Conservation (phyloP, 768 basidiomycete species). For the Rhodotorula babjevae region DNA sequence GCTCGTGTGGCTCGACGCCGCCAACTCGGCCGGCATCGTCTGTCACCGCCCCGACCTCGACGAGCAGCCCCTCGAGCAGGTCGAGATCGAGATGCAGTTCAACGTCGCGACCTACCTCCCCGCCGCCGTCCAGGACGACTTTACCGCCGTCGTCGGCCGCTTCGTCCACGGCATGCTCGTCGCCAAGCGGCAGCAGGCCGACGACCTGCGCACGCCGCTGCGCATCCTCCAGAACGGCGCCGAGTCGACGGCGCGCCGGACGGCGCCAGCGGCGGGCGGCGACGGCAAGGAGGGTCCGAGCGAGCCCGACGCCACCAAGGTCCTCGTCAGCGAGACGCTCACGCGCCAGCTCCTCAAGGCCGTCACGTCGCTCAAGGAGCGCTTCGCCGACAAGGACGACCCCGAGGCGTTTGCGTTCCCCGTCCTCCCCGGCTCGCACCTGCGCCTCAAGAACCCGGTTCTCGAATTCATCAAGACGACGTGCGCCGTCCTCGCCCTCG, state of each 20-base stretch:
- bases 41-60: slow-evolving; percentile 62
- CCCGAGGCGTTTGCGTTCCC: slow-evolving; percentile 65
- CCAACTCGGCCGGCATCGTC: slow-evolving; percentile 85
- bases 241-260: slow-evolving; percentile 26
- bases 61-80: slow-evolving; percentile 61
- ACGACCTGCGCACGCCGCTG: slow-evolving; percentile 63
- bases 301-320: slow-evolving; percentile 64
- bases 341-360: slow-evolving; percentile 72
- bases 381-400: slow-evolving; percentile 25
- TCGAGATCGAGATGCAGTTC: slow-evolving; percentile 75
- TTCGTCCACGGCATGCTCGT: slow-evolving; percentile 78
- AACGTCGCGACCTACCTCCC: slow-evolving; percentile 89
- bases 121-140: slow-evolving; percentile 69
- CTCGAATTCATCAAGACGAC: slow-evolving; percentile 85
- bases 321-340: slow-evolving; percentile 73
- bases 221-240: slow-evolving; percentile 61
- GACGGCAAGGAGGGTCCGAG: slow-evolving; percentile 65
- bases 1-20: slow-evolving; percentile 89
- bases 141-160: slow-evolving; percentile 65
- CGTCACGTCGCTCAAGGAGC: slow-evolving; percentile 55
- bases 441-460: slow-evolving; percentile 69
- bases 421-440: slow-evolving; percentile 75
- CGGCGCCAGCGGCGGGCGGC: slow-evolving; percentile 51
- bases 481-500: slow-evolving; percentile 73
- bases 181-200: slow-evolving; percentile 59